Evolutionary conservation across 306 rosid species (phyloP).

Genomic region (Cucurbita argyrosperma): DNA sequence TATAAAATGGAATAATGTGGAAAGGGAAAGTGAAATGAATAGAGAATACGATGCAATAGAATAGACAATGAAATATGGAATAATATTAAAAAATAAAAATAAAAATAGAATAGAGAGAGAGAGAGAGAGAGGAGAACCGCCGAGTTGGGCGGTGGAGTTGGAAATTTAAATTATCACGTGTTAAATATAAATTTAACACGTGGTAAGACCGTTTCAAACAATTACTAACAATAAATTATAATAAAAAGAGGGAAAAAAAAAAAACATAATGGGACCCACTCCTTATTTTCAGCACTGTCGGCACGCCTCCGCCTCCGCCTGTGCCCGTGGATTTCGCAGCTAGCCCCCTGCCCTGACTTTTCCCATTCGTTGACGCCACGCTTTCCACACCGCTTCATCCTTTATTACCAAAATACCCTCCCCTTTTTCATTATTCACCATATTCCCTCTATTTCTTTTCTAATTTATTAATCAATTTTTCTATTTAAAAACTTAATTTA

Average conservation of each 20-base stretch:
- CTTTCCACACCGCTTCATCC: not conserved
- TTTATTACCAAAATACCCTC: not conserved
- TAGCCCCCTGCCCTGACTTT: not conserved
- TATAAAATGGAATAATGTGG: too few species aligned
- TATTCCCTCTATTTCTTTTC: too few species aligned
- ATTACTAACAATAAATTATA: not conserved
- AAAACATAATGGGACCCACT: not conserved
- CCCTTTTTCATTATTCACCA: not conserved
- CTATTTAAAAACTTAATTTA: too few species aligned
- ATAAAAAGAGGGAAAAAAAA: not conserved
- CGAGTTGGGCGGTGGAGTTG: not conserved
- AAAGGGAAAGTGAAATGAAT: too few species aligned
- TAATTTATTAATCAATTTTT: too few species aligned
- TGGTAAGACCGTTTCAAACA: slow-evolving; percentile 1
- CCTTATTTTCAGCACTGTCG: not conserved
- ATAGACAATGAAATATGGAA: not conserved
- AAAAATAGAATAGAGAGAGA: not conserved
- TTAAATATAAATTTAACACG: not conserved
- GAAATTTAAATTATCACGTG: not conserved
- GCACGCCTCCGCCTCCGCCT: not conserved
- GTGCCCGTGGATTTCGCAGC: not conserved
- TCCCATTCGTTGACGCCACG: not conserved
- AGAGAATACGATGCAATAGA: too few species aligned
- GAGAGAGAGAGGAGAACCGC: not conserved
- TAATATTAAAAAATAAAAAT: not conserved